Evolutionary conservation across 2,329 filamentous ascomycete species (phyloP).

Genomic region (Cordyceps pruinosa): DNA sequence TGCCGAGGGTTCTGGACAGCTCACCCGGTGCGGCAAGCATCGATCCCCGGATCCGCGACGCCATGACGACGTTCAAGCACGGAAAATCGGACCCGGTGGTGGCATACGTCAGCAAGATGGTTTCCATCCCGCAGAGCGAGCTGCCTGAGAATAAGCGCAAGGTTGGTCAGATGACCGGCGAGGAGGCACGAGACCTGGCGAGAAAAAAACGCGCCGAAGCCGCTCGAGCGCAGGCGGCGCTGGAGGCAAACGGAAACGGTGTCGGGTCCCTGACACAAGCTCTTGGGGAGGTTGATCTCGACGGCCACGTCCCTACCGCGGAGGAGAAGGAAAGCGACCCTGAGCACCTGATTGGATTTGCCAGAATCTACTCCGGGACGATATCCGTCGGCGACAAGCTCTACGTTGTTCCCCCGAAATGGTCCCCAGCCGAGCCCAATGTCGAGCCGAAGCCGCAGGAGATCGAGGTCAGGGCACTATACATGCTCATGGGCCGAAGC

Average conservation of each 20-base stretch:
- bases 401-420: constrained; percentile 90
- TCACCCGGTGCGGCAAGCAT: constrained; percentile 73
- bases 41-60: constrained; percentile 61
- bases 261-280: constrained; percentile 52
- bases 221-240: constrained; percentile 64
- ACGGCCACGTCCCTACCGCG: constrained; percentile 40
- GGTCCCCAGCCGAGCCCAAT: constrained; percentile 71
- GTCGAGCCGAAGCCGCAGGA: constrained; percentile 68
- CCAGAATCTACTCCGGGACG: constrained; percentile 85
- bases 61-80: constrained; percentile 75
- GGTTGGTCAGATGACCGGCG: constrained; percentile 66
- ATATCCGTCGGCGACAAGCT: constrained; percentile 83
- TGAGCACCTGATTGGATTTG: constrained; percentile 91
- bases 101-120: constrained; percentile 97
- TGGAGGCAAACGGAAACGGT: constrained; percentile 34
- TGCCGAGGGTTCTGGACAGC: constrained; percentile 70
- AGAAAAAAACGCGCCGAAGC: constrained; percentile 86
- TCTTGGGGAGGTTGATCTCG: constrained; percentile 54
- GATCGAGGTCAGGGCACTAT: constrained; percentile 78
- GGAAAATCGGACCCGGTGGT: constrained; percentile 69
- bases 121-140: constrained; percentile 88
- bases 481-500: constrained; percentile 91
- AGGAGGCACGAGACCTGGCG: constrained; percentile 83
- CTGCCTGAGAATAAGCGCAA: constrained; percentile 77
- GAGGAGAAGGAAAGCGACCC: constrained; percentile 59